phyloP scores from a whole-genome alignment of 257 asterid genomes.

The Solanum neorickii region DNA sequence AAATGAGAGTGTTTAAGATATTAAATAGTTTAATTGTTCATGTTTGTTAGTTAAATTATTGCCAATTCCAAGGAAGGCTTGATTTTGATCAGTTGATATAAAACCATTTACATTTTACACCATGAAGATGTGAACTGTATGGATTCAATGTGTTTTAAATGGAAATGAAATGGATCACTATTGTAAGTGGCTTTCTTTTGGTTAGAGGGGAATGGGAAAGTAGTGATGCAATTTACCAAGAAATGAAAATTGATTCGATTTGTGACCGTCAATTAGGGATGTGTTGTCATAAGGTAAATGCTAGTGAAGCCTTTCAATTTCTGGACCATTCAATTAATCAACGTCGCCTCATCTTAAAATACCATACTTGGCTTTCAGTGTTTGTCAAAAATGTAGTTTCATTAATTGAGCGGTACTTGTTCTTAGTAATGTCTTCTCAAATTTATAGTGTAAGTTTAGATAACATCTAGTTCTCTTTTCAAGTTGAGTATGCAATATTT shows the following conservation, averaged over 20 bases:
- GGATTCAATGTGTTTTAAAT: background rate
- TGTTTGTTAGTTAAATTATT: background rate
- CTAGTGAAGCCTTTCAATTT: background rate
- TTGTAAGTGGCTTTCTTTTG: background rate
- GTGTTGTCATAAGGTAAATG: background rate
- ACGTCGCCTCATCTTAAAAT: background rate
- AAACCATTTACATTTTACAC: background rate
- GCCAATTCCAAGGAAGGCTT: background rate
- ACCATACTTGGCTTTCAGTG: background rate
- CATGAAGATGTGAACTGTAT: background rate
- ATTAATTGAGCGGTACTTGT: background rate
- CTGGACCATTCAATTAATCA: background rate
- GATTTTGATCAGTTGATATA: background rate
- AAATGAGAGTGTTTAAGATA: background rate
- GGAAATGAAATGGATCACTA: background rate
- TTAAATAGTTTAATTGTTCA: background rate
- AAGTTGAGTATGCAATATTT: background rate
- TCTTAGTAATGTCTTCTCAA: background rate
- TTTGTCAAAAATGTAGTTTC: background rate
- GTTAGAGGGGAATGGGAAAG: background rate
- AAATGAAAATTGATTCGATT: background rate
- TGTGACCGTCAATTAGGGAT: background rate
- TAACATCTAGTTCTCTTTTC: background rate
- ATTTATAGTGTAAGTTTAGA: background rate
- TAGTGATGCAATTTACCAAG: background rate